Evolutionary conservation across 202 grass and related monocot species (phyloP).

Genomic region (Schoenoplectus tabernaemontani): DNA sequence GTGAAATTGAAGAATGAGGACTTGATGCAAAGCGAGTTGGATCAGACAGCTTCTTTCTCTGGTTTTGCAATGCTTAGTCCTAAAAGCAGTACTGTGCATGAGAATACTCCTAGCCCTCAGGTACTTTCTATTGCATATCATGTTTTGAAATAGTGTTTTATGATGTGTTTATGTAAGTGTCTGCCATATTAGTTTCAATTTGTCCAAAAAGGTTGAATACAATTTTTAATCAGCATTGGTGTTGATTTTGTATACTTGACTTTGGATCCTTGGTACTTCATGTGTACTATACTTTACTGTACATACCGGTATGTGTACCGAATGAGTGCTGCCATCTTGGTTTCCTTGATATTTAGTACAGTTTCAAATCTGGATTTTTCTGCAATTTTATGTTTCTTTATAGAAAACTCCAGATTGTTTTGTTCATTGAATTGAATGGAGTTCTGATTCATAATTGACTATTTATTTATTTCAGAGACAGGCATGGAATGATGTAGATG

Average conservation of each 20-base stretch:
- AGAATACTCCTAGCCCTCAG: slow-evolving; percentile 54
- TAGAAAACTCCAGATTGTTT: neutral
- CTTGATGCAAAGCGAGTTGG: slow-evolving; percentile 31
- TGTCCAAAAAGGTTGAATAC: neutral
- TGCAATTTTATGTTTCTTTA: neutral
- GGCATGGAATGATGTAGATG: slow-evolving; percentile 38
- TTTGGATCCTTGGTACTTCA: too few species aligned
- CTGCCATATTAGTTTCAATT: neutral
- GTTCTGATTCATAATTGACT: neutral
- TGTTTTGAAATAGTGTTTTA: neutral
- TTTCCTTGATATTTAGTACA: neutral
- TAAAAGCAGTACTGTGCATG: slow-evolving; percentile 18
- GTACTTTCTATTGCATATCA: slow-evolving; percentile 32
- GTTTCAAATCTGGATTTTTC: neutral
- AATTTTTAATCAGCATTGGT: neutral
- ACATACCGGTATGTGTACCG: neutral
- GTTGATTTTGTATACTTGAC: neutral
- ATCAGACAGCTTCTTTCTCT: slow-evolving; percentile 50
- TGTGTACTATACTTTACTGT: too few species aligned
- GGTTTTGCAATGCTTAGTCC: slow-evolving; percentile 47
- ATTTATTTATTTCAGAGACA: slow-evolving; percentile 32
- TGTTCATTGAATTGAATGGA: neutral
- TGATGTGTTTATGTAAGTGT: neutral
- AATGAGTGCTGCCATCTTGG: neutral
- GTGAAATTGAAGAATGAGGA: slow-evolving; percentile 40